These are phyloP conservation scores for Cercospora nicotianae DNA, from an alignment of 2,329 filamentous ascomycete species.

Conservation along the genomic window DNA sequence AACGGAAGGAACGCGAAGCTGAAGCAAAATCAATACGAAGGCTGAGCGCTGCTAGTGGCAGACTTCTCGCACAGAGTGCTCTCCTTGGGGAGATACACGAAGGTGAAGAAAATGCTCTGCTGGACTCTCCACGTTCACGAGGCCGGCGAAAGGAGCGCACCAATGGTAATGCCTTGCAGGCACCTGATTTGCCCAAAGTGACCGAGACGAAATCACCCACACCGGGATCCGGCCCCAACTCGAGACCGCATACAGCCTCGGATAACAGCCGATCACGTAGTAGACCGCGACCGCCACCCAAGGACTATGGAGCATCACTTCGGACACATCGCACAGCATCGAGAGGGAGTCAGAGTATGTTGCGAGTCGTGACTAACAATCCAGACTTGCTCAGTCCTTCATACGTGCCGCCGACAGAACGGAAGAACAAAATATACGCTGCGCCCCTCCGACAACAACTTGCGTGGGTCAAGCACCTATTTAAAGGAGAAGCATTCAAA, in stretches of 20 bases:
- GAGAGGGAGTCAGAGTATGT: constrained; percentile 68
- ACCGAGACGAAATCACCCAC: constrained; percentile 59
- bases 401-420: constrained; percentile 49
- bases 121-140: constrained; percentile 64
- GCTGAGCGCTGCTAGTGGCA: constrained; percentile 84
- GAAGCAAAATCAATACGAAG: constrained; percentile 78
- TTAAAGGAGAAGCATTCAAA: constrained; percentile 64
- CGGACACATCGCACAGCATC: constrained; percentile 49
- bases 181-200: constrained; percentile 74
- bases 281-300: constrained; percentile 79
- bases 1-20: constrained; percentile 78
- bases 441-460: constrained; percentile 67
- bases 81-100: constrained; percentile 78
- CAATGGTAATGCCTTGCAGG: constrained; percentile 43
- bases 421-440: constrained; percentile 57
- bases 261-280: constrained; percentile 69
- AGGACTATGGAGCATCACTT: constrained; percentile 67
- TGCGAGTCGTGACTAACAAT: constrained; percentile 77
- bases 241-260: constrained; percentile 44
- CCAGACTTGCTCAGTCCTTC: constrained; percentile 57
- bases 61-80: constrained; percentile 70
- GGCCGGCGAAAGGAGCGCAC: constrained; percentile 72
- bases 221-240: constrained; percentile 44
- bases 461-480: constrained; percentile 69
- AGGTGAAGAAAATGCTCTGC: constrained; percentile 57